Base-by-base conservation (phyloP, 1,284 basidiomycete species). In the Cutaneotrichosporon sp. region DNA sequence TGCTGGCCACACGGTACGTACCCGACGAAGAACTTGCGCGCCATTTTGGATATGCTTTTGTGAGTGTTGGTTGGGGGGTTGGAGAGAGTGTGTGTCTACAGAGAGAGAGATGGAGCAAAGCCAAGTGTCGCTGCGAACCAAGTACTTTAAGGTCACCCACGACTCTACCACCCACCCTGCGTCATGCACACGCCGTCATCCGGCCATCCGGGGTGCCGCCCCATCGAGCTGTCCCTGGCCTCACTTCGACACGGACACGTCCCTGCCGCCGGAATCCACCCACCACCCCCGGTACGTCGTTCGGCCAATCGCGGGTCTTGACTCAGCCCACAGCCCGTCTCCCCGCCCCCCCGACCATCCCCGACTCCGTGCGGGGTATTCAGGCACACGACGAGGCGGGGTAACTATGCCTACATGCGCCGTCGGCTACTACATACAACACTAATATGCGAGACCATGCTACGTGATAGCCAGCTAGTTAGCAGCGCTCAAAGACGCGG, bases 401-500 rank as follows among this genome's bases (percentile, higher is more conserved):
- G 36, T 17, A 37, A 37, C 36, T 37, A 30, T 30, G n/a, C 34
- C 12, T 15, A 37, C 17, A 12, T 17, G 36, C 36, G 36, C 38
- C 38, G 38, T 40, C 38, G 22, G 37, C 26, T 30, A 30, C 26
- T 30, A 30, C 26, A 30, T 30, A 30, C 26, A 30, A 30, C 26
- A 30, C 7, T 10, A 30, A 30, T 30, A 30, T 30, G 26, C 26
- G 26, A 30, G 26, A 30, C 26, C 10, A 30, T 30, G 26, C 26
- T 30, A 30, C 26, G 26, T 30, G 26, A 30, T 30, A 10, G 26
- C 26, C 10, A 10, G 7, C 26, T 30, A 15, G 18, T 45, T 51
- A 93, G 67, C 90, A 93, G 55, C 90, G 76, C 74, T 93, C 90
- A 66, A 94, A 96, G 1, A 94, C 86, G 56, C 86, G 84, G 71